Conservation (phyloP, 768 basidiomycete species). For the Boletus rufocinnamomeus region DNA sequence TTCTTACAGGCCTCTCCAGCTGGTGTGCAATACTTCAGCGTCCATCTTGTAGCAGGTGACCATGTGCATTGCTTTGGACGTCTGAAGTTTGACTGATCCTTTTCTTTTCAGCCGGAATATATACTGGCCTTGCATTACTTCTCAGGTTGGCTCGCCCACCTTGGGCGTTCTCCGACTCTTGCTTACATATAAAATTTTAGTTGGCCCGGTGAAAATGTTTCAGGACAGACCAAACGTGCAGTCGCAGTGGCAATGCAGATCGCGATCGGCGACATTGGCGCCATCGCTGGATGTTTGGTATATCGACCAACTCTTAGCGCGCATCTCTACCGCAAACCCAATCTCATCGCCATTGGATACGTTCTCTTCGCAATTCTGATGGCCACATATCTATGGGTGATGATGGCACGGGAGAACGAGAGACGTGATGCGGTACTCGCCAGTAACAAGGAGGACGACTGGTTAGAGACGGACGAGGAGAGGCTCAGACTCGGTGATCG, state of each 20-base stretch:
- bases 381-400: constrained; percentile 45
- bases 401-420: constrained; percentile 53
- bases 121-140: constrained; percentile 57
- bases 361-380: constrained; percentile 48
- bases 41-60: constrained; percentile 49
- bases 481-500: constrained; percentile 32
- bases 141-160: constrained; percentile 43
- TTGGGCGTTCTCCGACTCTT: not conserved
- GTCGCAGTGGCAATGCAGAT: constrained; percentile 66
- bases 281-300: constrained; percentile 56
- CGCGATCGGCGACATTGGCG: constrained; percentile 60
- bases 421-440: constrained; percentile 38
- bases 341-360: constrained; percentile 63
- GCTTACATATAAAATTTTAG: constrained; percentile 15
- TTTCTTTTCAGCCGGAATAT: constrained; percentile 45
- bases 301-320: constrained; percentile 52
- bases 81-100: not conserved
- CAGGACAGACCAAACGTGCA: constrained; percentile 66
- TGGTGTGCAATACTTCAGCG: constrained; percentile 57
- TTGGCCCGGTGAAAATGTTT: constrained; percentile 70
- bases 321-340: constrained; percentile 53
- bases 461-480: constrained; percentile 23
- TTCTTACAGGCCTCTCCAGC: constrained; percentile 31
- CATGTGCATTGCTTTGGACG: not conserved
- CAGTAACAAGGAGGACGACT: constrained; percentile 11